Percentiles rank a stretch among this genome's conserved stretches.
Conservation (phyloP, 257 asterid species). For the Marsdenia floribunda region DNA sequence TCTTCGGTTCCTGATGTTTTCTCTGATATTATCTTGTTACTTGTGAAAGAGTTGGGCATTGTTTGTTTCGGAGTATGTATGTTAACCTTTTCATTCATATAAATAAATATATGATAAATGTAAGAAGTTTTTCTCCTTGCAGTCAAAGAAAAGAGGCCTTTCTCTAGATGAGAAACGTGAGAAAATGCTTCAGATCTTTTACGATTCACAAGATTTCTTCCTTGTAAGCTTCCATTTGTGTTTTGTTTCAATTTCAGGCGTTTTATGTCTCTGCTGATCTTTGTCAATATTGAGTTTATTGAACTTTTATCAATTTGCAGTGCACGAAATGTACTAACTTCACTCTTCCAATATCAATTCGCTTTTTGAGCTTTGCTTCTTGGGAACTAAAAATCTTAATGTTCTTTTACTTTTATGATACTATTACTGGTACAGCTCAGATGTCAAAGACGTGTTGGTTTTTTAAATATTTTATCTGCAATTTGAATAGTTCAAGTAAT, state of each 20-base stretch:
- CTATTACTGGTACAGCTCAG: background rate
- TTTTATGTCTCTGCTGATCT: background rate
- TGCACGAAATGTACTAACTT: background rate
- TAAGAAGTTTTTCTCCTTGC: background rate
- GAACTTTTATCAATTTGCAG: background rate
- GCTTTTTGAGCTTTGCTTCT: background rate
- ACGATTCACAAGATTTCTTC: constrained; percentile 80
- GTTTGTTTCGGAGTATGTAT: background rate
- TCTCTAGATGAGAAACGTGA: constrained; percentile 93
- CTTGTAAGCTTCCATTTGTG: constrained; percentile 48
- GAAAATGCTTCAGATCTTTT: constrained; percentile 88
- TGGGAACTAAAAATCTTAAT: background rate
- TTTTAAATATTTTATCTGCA: background rate
- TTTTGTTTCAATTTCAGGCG: background rate
- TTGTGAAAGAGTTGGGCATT: background rate
- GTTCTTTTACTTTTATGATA: background rate
- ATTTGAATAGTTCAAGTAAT: background rate
- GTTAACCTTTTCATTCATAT: background rate
- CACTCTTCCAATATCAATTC: background rate
- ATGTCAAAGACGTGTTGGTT: background rate
- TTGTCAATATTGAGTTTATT: background rate
- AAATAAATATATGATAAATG: background rate
- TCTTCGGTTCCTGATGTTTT: background rate
- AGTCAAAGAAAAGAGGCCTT: constrained; percentile 70
- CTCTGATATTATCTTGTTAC: background rate